Base-by-base conservation (phyloP, 2,329 filamentous ascomycete genomes). In the Penicillium polonicum region DNA sequence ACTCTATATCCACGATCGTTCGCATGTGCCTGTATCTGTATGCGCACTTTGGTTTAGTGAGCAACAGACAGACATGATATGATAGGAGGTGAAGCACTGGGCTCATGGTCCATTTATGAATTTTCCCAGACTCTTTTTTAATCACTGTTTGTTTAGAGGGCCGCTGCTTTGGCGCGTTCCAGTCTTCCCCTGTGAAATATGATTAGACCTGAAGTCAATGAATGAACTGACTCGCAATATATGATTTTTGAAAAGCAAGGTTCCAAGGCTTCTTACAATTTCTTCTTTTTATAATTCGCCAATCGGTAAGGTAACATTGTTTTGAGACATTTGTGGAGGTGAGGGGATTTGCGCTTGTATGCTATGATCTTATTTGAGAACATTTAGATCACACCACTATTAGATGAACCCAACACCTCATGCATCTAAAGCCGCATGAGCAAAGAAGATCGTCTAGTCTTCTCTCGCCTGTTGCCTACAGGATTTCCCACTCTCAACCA, bases 161-260 rank as follows among this genome's bases (percentile, higher is more conserved):
- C 45, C 45, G 57, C 50, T 46, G 12, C 15, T 45, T 52, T 36
- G 50, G 50, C 49, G 56, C 49, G 48, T 52, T 48, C 46, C 56
- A 53, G 43, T 62, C 52, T 46, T 58, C 48, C 45, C 51, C 54
- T 65, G 63, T 66, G 63, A 65, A 58, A 67, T 67, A 65, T 67
- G 58, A 65, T 62, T 62, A 67, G 58, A 65, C 48, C 59, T 59
- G 52, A 59, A 55, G 58, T 56, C 53, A 55, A 60, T 59, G 49
- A 48, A 36, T 46, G 42, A 35, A 48, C 33, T 45, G 41, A 58
- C 61, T 55, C 57, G 55, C 45, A 63, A 58, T 57, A 52, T 50
- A 56, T 50, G 7, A 38, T 29, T 54, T 48, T 43, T n/a, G 21
- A 35, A 29, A 35, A 27, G 9, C 41, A n/a, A 12, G 23, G 17